Conservation (phyloP, 2,329 filamentous ascomycete genomes). For the Fusarium sp. region DNA sequence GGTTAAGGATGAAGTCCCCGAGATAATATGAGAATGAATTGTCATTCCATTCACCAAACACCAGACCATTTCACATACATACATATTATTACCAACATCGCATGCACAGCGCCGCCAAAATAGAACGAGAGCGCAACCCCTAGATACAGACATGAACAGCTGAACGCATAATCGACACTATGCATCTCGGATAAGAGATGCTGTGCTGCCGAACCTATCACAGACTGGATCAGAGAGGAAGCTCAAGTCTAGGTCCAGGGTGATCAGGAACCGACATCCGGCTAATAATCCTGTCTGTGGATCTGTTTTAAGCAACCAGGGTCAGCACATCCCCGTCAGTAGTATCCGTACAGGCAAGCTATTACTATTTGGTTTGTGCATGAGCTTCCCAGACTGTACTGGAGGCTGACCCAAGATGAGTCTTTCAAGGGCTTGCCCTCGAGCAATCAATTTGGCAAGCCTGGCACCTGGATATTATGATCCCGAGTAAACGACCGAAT, state of each 20-base stretch:
- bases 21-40: slow-evolving; percentile 52
- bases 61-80: slow-evolving; percentile 24
- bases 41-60: slow-evolving; percentile 33
- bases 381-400: slow-evolving; percentile 28
- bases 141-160: slow-evolving; percentile 28
- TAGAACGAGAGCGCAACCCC: slow-evolving; percentile 28
- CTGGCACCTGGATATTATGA: slow-evolving; percentile 6
- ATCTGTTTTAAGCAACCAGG: slow-evolving; percentile 24
- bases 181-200: slow-evolving; percentile 30
- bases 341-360: slow-evolving; percentile 19
- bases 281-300: slow-evolving; percentile 29
- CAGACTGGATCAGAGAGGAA: slow-evolving; percentile 1
- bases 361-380: slow-evolving; percentile 29
- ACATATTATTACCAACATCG: slow-evolving; percentile 16
- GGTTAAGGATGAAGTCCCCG: slow-evolving; percentile 61
- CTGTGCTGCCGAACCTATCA: slow-evolving; percentile 28
- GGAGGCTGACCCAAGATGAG: slow-evolving; percentile 17
- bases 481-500: slow-evolving; percentile 17
- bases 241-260: slow-evolving; percentile 2
- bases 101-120: slow-evolving; percentile 33
- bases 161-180: slow-evolving; percentile 22
- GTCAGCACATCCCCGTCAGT: slow-evolving; percentile 26
- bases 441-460: slow-evolving; percentile 16
- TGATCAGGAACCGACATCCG: slow-evolving; percentile 19
- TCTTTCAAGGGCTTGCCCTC: slow-evolving; percentile 13